These are phyloP conservation scores for Ganoderma resinaceum DNA, from an alignment of 1,284 basidiomycete species.

Conservation along the genomic window DNA sequence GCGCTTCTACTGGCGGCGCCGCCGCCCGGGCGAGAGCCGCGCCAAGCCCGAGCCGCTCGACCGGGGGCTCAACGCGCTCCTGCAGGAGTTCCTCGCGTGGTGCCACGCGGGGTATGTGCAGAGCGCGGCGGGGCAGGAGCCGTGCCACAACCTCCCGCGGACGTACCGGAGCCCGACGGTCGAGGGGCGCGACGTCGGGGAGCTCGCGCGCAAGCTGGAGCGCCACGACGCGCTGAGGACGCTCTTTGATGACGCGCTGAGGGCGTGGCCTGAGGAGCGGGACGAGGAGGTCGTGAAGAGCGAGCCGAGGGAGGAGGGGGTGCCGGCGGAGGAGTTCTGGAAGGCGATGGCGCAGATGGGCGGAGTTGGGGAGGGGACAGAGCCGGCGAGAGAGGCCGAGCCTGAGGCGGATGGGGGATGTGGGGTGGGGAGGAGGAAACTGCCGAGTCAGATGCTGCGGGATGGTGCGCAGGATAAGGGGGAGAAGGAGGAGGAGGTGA, in stretches of 20 bases:
- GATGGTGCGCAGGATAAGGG: background rate
- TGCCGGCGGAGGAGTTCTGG: background rate
- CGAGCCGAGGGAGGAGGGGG: background rate
- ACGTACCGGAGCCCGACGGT: background rate
- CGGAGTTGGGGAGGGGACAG: background rate
- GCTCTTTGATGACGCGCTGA: slow-evolving; percentile 1
- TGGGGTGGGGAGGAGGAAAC: background rate
- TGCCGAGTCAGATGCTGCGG: background rate
- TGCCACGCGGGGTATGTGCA: background rate
- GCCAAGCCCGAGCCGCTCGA: background rate
- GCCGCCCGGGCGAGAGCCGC: background rate
- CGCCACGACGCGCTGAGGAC: background rate
- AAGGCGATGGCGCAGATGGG: background rate
- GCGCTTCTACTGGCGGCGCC: background rate
- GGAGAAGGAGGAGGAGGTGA: background rate
- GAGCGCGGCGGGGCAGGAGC: background rate
- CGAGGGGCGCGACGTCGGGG: background rate
- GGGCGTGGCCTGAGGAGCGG: background rate
- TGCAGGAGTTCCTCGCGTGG: background rate
- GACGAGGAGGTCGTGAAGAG: background rate
- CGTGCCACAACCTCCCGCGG: background rate
- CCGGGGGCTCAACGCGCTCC: background rate
- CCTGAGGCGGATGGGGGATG: background rate
- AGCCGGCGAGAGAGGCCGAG: background rate
- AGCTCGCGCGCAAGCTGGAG: slow-evolving; percentile 4